phyloP scores from a whole-genome alignment of 768 basidiomycete species.

The Mycena albidolilacea region DNA sequence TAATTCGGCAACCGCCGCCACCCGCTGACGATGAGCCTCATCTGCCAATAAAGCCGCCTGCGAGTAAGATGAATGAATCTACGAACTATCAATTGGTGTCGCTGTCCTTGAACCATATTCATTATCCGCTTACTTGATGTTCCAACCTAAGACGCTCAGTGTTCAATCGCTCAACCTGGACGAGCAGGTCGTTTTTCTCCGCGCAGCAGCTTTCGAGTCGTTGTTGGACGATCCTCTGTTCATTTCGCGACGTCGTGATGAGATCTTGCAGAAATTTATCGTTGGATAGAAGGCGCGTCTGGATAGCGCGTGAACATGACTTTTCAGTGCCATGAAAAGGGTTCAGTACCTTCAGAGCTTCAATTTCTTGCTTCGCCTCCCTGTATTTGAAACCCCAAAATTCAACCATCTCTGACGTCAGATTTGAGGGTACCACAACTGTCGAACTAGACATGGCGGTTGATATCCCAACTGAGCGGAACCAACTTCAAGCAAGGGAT shows the following conservation, averaged over 20 bases:
- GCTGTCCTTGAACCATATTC: not conserved
- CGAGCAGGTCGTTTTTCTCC: slow-evolving; percentile 15
- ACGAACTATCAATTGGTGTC: not conserved
- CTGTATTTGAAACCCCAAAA: slow-evolving; percentile 33
- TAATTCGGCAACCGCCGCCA: slow-evolving; percentile 30
- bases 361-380: slow-evolving; percentile 19
- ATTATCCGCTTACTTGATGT: slow-evolving; percentile 25
- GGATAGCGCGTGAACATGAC: not conserved
- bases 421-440: slow-evolving; percentile 3
- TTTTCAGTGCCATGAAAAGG: not conserved
- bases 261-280: slow-evolving; percentile 18
- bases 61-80: slow-evolving; percentile 37
- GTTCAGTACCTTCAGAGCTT: slow-evolving; percentile 6
- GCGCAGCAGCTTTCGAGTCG: slow-evolving; percentile 9
- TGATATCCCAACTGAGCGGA: not conserved
- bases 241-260: slow-evolving; percentile 7
- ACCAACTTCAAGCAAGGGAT: not conserved
- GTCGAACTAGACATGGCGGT: slow-evolving; percentile 17
- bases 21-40: slow-evolving; percentile 39
- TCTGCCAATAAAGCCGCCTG: slow-evolving; percentile 41
- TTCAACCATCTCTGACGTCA: slow-evolving; percentile 26
- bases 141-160: slow-evolving; percentile 19
- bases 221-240: not conserved
- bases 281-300: slow-evolving; percentile 15
- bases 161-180: slow-evolving; percentile 4